Base-by-base conservation (phyloP, 2,329 filamentous ascomycete genomes). In the Fusarium kyushuense region DNA sequence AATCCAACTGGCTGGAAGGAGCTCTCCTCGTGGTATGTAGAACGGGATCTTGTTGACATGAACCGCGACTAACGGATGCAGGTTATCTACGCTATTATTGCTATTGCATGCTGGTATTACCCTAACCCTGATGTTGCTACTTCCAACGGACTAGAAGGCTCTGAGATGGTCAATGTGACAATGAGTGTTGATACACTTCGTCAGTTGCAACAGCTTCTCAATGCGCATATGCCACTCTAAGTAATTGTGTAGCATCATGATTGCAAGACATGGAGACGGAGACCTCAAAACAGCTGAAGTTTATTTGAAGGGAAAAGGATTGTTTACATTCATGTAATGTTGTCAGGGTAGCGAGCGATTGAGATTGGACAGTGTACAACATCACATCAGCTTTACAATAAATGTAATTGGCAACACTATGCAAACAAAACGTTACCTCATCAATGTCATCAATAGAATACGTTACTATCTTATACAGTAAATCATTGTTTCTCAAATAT, bases 1-100 rank as follows among this genome's bases (percentile, higher is more conserved):
- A 92, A 78, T 91, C 87, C 29, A 93, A 93, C 74, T 94, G 92
- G 75, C 84, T 94, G 2, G 92, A 94, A 75, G 92, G 92, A 3
- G 84, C 84, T 13, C 82, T 94, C 14, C 89, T 90, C 67, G 87
- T 94, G 38, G 83, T 90, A 64, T 49, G 75, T 69, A 12, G 4
- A 11, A 10, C 1, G 6, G 5, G 16, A 3, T 6, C 12, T 16
- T 2, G 1, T 10, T 5, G 1, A 17, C 3, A 2, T 0, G 12
- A 1, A 0, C 0, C 1, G 6, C 27, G 17, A 2, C 64, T 74
- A 30, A 74, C 23, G 2, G 1, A 4, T 6, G 5, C 10, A 79
- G 77, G 65, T 79, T 30, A 76, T 83, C 6, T 84, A 83, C 65
- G 70, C 80, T 6, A 83, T 82, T 52, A 80, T 84, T 38, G 80